Percentiles rank a stretch among this genome's conserved stretches.
phyloP scores from a whole-genome alignment of 371 early-diverging fungal species.

The Rhizopus delemar region DNA sequence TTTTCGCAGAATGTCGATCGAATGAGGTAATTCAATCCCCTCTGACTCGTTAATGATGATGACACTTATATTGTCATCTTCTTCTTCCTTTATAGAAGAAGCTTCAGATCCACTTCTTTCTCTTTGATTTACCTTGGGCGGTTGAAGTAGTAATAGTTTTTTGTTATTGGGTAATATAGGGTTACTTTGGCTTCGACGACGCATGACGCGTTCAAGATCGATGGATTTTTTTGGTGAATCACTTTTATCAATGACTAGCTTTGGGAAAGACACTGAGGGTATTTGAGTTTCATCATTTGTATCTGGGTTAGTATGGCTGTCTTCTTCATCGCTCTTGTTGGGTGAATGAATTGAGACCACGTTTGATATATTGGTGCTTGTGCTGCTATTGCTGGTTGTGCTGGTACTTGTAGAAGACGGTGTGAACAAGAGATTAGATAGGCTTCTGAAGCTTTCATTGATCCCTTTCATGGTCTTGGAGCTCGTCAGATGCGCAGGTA shows the following conservation, averaged over 20 bases:
- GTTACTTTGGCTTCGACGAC: slow-evolving; percentile 37
- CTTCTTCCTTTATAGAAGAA: slow-evolving; percentile 35
- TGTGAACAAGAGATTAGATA: slow-evolving; percentile 9
- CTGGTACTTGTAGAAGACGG: slow-evolving; percentile 4
- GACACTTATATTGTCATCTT: slow-evolving; percentile 34
- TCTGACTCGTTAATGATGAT: slow-evolving; percentile 29
- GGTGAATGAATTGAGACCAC: slow-evolving; percentile 2
- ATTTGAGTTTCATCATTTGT: neutral
- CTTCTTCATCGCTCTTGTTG: neutral
- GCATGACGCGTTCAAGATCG: slow-evolving; percentile 1
- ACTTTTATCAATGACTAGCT: neutral
- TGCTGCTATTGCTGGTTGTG: slow-evolving; percentile 3
- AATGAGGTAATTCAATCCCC: neutral
- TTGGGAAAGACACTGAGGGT: neutral
- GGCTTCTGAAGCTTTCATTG: slow-evolving; percentile 3
- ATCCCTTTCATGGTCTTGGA: neutral
- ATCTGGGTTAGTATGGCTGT: slow-evolving; percentile 1
- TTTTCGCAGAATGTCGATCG: neutral
- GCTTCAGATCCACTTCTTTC: slow-evolving; percentile 36
- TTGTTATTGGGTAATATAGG: slow-evolving; percentile 26
- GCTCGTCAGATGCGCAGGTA: slow-evolving; percentile 16
- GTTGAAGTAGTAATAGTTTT: slow-evolving; percentile 16
- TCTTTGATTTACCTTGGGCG: slow-evolving; percentile 9
- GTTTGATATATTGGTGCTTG: neutral
- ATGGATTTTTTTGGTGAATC: neutral